These are phyloP conservation scores for Candida vaughaniae DNA, from an alignment of 805 yeast species.

Conservation along the genomic window DNA sequence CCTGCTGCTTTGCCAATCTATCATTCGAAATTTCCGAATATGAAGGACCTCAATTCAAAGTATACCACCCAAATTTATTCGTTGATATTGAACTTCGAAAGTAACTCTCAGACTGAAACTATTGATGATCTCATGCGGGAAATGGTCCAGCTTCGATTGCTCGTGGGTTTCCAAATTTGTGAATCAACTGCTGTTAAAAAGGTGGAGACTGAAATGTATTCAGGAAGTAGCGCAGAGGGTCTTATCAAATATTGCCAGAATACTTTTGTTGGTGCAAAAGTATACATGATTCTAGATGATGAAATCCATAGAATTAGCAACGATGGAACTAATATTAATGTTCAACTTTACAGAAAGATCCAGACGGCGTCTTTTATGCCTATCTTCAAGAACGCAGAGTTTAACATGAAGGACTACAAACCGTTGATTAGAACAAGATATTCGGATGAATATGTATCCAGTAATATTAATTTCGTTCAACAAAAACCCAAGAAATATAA, in stretches of 20 bases:
- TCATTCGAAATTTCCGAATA: slow-evolving; percentile 73
- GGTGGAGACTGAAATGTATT: slow-evolving; percentile 60
- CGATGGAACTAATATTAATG: slow-evolving; percentile 73
- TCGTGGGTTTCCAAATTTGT: slow-evolving; percentile 89
- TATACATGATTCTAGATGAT: slow-evolving; percentile 75
- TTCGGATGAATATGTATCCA: slow-evolving; percentile 60
- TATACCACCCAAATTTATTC: slow-evolving; percentile 85
- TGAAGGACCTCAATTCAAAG: slow-evolving; percentile 63
- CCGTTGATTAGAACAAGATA: slow-evolving; percentile 73
- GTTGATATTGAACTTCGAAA: slow-evolving; percentile 63
- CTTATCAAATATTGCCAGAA: slow-evolving; percentile 57
- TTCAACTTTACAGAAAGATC: slow-evolving; percentile 59
- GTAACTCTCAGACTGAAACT: slow-evolving; percentile 48
- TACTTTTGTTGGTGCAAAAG: slow-evolving; percentile 53
- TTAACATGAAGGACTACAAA: slow-evolving; percentile 14
- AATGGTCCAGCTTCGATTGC: slow-evolving; percentile 79
- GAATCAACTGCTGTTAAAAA: slow-evolving; percentile 65
- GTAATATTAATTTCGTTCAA: slow-evolving; percentile 56
- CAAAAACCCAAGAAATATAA: slow-evolving; percentile 58
- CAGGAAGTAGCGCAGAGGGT: slow-evolving; percentile 53
- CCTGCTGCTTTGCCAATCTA: slow-evolving; percentile 92
- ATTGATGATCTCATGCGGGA: slow-evolving; percentile 68
- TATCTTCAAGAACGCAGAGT: slow-evolving; percentile 9
- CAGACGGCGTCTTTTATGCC: slow-evolving; percentile 9
- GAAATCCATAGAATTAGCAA: slow-evolving; percentile 83